Conservation (phyloP, 306 rosid genomes). For the Fragaria ananassa region DNA sequence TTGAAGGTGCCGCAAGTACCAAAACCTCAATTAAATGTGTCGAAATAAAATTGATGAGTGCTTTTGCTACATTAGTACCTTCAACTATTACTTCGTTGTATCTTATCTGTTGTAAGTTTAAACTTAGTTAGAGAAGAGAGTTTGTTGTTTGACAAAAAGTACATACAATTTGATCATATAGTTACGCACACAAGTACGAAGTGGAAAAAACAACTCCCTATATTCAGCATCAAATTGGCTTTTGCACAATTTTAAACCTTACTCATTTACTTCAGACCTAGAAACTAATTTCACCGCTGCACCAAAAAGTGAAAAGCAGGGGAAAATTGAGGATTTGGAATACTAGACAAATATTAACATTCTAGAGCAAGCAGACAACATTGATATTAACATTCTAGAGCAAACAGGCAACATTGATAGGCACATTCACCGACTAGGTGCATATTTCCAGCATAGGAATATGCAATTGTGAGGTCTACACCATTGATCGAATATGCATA, state of each 20-base stretch:
- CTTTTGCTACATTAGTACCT: slow-evolving; percentile 52
- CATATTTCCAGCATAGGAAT: background rate
- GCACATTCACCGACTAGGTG: background rate
- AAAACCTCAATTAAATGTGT: slow-evolving; percentile 47
- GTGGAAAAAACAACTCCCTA: slow-evolving; percentile 64
- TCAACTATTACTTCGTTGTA: slow-evolving; percentile 65
- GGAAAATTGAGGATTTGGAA: background rate
- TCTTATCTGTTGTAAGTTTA: slow-evolving; percentile 42
- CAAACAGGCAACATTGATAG: too few relatives aligned
- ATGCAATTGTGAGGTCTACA: background rate
- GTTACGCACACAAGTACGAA: slow-evolving; percentile 43
- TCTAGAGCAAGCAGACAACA: background rate
- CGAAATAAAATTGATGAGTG: slow-evolving; percentile 40
- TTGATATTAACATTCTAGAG: too few relatives aligned
- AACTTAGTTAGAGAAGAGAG: background rate
- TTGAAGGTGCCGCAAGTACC: slow-evolving; percentile 62
- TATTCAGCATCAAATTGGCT: slow-evolving; percentile 51
- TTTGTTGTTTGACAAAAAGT: too few relatives aligned
- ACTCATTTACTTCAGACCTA: slow-evolving; percentile 35
- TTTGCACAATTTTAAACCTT: slow-evolving; percentile 39
- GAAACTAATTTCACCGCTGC: slow-evolving; percentile 44
- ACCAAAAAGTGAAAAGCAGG: slow-evolving; percentile 8
- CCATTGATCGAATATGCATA: background rate
- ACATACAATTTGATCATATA: background rate
- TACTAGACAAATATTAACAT: background rate